These are phyloP conservation scores for Neonectria punicea DNA, from an alignment of 2,329 filamentous ascomycete species.

Conservation along the genomic window DNA sequence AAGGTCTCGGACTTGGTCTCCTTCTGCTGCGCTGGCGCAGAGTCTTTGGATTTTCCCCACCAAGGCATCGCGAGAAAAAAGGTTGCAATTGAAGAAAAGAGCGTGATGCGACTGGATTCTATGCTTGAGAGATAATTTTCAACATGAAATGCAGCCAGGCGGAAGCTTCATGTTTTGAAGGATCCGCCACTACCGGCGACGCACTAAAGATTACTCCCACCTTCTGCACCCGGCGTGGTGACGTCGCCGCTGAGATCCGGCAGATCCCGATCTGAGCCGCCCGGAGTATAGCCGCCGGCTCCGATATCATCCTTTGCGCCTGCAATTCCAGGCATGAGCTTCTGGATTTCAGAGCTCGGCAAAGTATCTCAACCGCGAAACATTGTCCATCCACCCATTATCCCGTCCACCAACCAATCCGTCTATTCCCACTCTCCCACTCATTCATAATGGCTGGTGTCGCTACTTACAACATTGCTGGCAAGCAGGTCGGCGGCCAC, in stretches of 20 bases:
- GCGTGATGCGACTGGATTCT: background rate
- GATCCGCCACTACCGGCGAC: constrained; percentile 25
- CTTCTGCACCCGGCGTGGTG: constrained; percentile 22
- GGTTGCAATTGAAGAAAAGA: background rate
- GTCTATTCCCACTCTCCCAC: constrained; percentile 37
- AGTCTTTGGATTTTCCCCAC: constrained; percentile 54
- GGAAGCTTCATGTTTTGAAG: constrained; percentile 31
- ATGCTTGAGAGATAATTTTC: background rate
- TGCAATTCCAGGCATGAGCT: constrained; percentile 48
- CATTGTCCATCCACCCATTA: constrained; percentile 44
- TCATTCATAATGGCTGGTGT: constrained; percentile 51
- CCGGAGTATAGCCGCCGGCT: constrained; percentile 46
- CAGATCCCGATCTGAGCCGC: constrained; percentile 33
- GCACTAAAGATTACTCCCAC: background rate
- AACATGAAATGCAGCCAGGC: constrained; percentile 10
- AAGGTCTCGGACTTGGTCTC: constrained; percentile 47
- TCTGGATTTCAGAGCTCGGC: constrained; percentile 43
- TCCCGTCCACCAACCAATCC: constrained; percentile 43
- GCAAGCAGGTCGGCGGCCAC: constrained; percentile 70
- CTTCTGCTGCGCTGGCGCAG: constrained; percentile 46
- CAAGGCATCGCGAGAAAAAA: constrained; percentile 49
- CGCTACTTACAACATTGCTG: constrained; percentile 64
- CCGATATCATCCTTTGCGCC: constrained; percentile 38
- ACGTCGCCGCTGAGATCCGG: constrained; percentile 40
- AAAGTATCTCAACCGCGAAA: constrained; percentile 44